A percentile compares a stretch with the other conserved stretches of the same genome.
These are phyloP conservation scores for Candida nitratophila DNA, from an alignment of 805 yeast genomes.

Conservation along the genomic window DNA sequence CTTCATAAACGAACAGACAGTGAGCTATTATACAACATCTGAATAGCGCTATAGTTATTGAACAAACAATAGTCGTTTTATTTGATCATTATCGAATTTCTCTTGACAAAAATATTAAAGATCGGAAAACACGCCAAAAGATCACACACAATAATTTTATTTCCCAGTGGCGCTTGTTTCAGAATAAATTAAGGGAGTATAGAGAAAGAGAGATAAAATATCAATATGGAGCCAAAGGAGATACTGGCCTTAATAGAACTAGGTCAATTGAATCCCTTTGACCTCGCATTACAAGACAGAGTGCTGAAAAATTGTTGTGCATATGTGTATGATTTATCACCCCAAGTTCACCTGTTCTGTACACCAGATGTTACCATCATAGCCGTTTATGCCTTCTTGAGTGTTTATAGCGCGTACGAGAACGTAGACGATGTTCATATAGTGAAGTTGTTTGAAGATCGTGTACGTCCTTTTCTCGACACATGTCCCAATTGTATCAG, in stretches of 20 bases:
- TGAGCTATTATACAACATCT: too few relatives aligned
- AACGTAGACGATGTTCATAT: not conserved
- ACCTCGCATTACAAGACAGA: conserved; percentile 2
- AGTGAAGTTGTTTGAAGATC: not conserved
- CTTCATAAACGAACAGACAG: too few relatives aligned
- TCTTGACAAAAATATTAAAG: too few relatives aligned
- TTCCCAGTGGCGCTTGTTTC: too few relatives aligned
- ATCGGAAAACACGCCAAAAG: too few relatives aligned
- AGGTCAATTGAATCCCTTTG: conserved; percentile 4
- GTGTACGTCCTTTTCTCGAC: conserved; percentile 25
- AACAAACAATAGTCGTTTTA: too few relatives aligned
- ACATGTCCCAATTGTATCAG: conserved; percentile 48
- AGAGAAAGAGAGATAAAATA: too few relatives aligned
- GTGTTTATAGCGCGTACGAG: conserved; percentile 34
- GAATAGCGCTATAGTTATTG: too few relatives aligned
- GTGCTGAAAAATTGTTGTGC: not conserved
- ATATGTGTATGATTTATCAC: conserved; percentile 3
- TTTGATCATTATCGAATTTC: too few relatives aligned
- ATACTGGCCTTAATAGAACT: not conserved
- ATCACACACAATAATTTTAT: too few relatives aligned
- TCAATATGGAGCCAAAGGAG: conserved; percentile 4
- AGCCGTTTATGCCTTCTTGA: conserved; percentile 45
- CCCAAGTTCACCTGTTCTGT: conserved; percentile 47
- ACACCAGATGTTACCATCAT: conserved; percentile 39
- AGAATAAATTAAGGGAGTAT: too few relatives aligned